Base-by-base conservation (phyloP, 108 stramenopile genomes). In the Skeletonema grethae region DNA sequence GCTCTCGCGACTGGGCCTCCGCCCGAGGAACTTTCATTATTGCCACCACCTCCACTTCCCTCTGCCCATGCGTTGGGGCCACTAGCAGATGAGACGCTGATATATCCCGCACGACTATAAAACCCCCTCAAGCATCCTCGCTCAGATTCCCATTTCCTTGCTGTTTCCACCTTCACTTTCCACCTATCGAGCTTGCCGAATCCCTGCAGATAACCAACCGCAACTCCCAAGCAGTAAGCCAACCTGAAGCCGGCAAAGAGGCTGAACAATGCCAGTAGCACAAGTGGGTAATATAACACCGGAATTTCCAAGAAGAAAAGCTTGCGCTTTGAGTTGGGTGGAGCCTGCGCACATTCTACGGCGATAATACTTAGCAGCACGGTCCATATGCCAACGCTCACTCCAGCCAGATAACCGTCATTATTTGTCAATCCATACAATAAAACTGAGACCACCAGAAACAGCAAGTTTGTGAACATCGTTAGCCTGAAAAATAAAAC, bases 321-420 rank as follows among this genome's bases (percentile, higher is more conserved):
- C 36, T 77, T 74, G 0, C 94, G 85, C 41, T 76, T 65, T 9
- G 83, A 77, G 16, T 76, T 73, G 28, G 73, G 81, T 41, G 90
- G 88, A 18, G 94, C 94, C 45, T 82, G 66, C 9, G 81, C 61
- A 67, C 94, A 95, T 70, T 95, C 94, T 43, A 89, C 80, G 2
- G 84, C 84, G 60, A 92, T 85, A 13, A 91, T 63, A 0, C 79
- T 88, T 55, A 95, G 82, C 9, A 95, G 55, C 18, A 89, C 70
- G n/a, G 79, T 83, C 91, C 91, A 91, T 9, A 95, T 76, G 56
- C 94, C 94, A 29, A 66, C 61, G 5, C 83, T 72, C 3, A 70
- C 77, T 13, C 20, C 38, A 20, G 75, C 70, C 16, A 90, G 65
- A 61, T 65, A 73, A 76, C 22, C 45, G 32, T 69, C 79, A 10